Evolutionary conservation across 2,329 filamentous ascomycete species (phyloP).

Genomic region (Exophiala aquamarina): DNA sequence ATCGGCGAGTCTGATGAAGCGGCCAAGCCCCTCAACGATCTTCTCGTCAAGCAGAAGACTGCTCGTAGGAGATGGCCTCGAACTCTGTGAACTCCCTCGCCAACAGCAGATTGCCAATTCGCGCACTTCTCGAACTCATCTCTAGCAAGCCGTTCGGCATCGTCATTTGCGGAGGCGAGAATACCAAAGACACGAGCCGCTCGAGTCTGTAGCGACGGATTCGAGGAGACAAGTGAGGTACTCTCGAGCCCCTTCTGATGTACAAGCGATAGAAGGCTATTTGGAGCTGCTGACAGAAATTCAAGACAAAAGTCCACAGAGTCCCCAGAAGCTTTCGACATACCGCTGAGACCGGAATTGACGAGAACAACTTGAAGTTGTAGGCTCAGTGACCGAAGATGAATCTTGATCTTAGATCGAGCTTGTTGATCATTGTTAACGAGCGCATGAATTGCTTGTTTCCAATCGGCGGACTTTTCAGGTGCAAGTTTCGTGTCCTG

Average conservation of each 20-base stretch:
- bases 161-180: constrained; percentile 63
- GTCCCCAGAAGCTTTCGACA: constrained; percentile 41
- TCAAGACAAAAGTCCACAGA: constrained; percentile 54
- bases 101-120: constrained; percentile 60
- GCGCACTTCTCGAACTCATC: constrained; percentile 11
- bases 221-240: constrained; percentile 53
- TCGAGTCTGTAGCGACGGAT: constrained; percentile 63
- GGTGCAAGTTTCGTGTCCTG: constrained; percentile 43
- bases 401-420: constrained; percentile 14
- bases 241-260: constrained; percentile 5
- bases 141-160: constrained; percentile 8
- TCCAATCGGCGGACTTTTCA: constrained; percentile 78
- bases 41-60: constrained; percentile 58
- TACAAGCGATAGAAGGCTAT: constrained; percentile 33
- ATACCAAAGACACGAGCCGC: constrained; percentile 75
- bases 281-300: constrained; percentile 56
- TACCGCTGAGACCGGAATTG: constrained; percentile 45
- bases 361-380: constrained; percentile 33
- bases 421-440: constrained; percentile 25
- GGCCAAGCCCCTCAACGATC: constrained; percentile 56
- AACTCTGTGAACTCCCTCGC: constrained; percentile 58
- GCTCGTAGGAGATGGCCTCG: constrained; percentile 62
- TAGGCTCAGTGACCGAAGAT: constrained; percentile 31
- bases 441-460: constrained; percentile 65
- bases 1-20: constrained; percentile 63